Percentiles rank a stretch among this genome's conserved stretches.
These are phyloP conservation scores for Dimocarpus longan DNA, from an alignment of 345 rosid genomes.

Conservation along the genomic window DNA sequence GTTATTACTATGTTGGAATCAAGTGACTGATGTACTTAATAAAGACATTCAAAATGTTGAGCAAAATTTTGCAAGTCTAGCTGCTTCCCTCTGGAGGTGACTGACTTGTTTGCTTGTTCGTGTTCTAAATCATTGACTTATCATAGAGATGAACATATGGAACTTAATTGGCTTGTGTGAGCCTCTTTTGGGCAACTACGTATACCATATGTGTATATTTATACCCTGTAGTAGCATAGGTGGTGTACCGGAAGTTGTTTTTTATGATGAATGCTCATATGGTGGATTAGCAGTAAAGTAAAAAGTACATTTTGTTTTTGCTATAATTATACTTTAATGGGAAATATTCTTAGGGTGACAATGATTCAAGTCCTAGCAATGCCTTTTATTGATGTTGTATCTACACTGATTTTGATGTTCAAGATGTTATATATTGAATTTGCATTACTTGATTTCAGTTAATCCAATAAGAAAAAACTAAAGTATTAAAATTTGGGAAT, in stretches of 20 bases:
- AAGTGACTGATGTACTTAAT: not conserved
- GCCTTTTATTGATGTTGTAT: too few relatives aligned
- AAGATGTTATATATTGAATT: too few relatives aligned
- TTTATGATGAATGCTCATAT: not conserved
- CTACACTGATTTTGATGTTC: too few relatives aligned
- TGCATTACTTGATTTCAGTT: too few relatives aligned
- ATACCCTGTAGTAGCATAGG: not conserved
- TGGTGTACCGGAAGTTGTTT: not conserved
- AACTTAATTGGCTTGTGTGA: not conserved
- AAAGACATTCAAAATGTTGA: not conserved
- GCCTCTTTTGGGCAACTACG: not conserved
- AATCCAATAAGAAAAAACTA: too few relatives aligned
- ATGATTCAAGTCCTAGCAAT: not conserved
- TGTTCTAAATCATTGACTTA: not conserved
- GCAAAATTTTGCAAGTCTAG: not conserved
- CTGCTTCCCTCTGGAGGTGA: not conserved
- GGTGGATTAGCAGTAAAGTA: not conserved
- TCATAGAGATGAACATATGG: not conserved
- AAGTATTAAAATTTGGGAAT: too few relatives aligned
- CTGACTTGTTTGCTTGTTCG: not conserved
- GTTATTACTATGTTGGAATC: too few relatives aligned
- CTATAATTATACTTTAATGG: too few relatives aligned
- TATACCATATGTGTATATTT: not conserved
- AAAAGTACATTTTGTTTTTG: not conserved
- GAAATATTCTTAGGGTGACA: not conserved